Evolutionary conservation across 139 green algal genomes (phyloP).

Genomic region (Micromonas pusilla): DNA sequence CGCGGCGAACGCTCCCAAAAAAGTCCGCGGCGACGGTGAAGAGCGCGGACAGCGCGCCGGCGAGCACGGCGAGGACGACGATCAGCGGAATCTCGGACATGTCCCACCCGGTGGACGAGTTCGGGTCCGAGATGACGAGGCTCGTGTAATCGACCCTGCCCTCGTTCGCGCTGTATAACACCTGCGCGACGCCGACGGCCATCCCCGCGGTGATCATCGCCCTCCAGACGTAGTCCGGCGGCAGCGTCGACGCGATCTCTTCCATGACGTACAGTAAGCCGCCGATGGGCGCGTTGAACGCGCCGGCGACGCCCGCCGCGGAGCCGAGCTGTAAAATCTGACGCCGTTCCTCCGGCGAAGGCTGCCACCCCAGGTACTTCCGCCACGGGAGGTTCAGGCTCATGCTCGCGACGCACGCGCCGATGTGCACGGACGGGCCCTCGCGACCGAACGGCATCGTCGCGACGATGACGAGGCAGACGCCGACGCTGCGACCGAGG

Average conservation of each 20-base stretch:
- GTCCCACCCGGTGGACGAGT: not conserved
- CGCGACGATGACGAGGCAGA: not conserved
- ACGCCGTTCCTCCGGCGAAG: conserved; percentile 60
- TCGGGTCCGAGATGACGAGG: not conserved
- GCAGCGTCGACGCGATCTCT: conserved; percentile 56
- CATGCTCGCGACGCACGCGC: not conserved
- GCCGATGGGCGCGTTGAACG: conserved; percentile 65
- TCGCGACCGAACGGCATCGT: not conserved
- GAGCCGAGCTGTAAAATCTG: conserved; percentile 83
- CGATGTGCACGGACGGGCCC: conserved; percentile 5
- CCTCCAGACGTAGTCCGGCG: not conserved
- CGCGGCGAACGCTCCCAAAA: not conserved
- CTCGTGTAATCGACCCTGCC: not conserved
- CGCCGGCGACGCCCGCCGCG: conserved; percentile 68
- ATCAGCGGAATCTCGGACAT: not conserved
- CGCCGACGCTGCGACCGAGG: not conserved
- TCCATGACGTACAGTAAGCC: conserved; percentile 85
- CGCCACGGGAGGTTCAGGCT: not conserved
- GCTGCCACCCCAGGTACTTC: not conserved
- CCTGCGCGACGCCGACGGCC: not conserved
- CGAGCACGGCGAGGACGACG: not conserved
- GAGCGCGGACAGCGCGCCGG: not conserved
- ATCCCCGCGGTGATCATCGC: not conserved
- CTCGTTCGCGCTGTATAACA: not conserved
- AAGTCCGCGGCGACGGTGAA: not conserved